Evolutionary conservation across 2,329 filamentous ascomycete species (phyloP).

Genomic region (Ceratocystis alfenasii): DNA sequence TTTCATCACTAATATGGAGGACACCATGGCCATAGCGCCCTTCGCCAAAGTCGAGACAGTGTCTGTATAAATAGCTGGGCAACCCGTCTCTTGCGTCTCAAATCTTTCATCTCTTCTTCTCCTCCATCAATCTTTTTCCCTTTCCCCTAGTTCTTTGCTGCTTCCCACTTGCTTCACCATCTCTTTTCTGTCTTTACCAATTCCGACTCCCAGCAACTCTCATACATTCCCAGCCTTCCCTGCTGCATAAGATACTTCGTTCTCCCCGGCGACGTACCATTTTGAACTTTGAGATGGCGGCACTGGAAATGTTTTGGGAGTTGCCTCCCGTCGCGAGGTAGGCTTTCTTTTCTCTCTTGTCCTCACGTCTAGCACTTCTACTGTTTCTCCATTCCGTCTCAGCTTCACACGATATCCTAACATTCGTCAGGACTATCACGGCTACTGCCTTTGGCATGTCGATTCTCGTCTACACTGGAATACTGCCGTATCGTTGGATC

Average conservation of each 20-base stretch:
- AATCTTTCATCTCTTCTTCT: not conserved
- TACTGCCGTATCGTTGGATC: constrained; percentile 41
- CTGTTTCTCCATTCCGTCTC: not conserved
- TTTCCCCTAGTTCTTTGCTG: not conserved
- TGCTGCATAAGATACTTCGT: not conserved
- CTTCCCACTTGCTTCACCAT: constrained; percentile 23
- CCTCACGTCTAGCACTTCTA: not conserved
- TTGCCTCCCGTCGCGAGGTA: constrained; percentile 35
- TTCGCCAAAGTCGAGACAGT: not conserved
- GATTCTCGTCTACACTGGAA: constrained; percentile 42
- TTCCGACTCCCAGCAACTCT: constrained; percentile 16
- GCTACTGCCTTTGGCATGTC: constrained; percentile 51
- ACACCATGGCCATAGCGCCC: constrained; percentile 11
- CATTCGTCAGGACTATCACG: constrained; percentile 49
- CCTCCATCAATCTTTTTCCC: not conserved
- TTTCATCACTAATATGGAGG: constrained; percentile 4
- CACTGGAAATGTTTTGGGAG: constrained; percentile 31
- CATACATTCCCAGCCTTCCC: constrained; percentile 4
- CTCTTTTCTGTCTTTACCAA: constrained; percentile 22
- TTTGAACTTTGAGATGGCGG: constrained; percentile 22
- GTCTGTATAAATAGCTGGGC: constrained; percentile 24
- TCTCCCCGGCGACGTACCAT: constrained; percentile 19
- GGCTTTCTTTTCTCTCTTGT: constrained; percentile 22
- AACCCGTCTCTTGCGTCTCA: constrained; percentile 23
- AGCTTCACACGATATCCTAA: constrained; percentile 25